Conservation (phyloP, 2,329 filamentous ascomycete genomes). For the Trichoderma polysporum region DNA sequence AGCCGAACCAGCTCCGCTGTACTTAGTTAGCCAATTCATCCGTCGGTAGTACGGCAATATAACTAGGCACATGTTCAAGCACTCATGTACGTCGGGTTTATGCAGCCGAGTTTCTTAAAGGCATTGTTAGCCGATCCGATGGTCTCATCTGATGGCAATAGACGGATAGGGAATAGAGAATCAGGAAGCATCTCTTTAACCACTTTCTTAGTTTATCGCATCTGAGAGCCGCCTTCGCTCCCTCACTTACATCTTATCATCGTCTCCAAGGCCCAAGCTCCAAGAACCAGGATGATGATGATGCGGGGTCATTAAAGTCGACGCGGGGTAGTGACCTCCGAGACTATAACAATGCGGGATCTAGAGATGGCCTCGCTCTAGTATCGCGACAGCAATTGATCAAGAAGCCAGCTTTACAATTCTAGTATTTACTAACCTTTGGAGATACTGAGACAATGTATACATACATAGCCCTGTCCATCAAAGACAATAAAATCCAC, state of each 20-base stretch:
- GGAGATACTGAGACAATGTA: neutral
- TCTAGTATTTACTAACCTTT: no score
- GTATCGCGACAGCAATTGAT: neutral
- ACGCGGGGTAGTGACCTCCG: constrained; percentile 13
- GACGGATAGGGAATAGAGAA: neutral
- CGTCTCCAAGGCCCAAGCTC: neutral
- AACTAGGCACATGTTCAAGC: neutral
- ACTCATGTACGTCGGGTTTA: neutral
- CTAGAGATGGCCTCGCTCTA: neutral
- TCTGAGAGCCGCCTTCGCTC: neutral
- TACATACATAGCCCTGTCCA: neutral
- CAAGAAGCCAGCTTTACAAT: no score
- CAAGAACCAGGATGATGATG: neutral
- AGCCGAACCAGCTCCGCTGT: neutral
- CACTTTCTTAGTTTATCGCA: neutral
- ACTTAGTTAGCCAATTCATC: constrained; percentile 5
- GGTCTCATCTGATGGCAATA: neutral
- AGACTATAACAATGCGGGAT: neutral
- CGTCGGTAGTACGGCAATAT: constrained; percentile 13
- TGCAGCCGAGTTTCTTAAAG: neutral
- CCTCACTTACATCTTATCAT: neutral
- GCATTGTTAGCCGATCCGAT: no score
- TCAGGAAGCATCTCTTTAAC: neutral
- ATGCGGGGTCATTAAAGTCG: constrained; percentile 2
- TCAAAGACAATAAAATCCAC: neutral